Base-by-base conservation (phyloP, 371 early-diverging fungal species). In the Capillidium heterosporum region DNA sequence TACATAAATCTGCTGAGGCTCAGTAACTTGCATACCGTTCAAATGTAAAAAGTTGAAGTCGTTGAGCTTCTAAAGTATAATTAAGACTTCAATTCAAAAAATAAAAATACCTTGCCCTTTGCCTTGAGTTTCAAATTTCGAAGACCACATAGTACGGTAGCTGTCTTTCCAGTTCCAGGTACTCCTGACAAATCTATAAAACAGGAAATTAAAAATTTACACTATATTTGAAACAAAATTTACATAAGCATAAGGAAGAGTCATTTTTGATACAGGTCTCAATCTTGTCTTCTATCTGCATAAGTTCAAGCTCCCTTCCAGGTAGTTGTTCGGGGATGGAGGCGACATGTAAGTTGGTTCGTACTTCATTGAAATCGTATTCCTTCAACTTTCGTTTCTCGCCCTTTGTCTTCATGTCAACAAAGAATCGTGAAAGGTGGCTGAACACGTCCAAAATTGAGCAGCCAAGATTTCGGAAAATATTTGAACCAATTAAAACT, bases 131-230 rank as follows among this genome's bases (percentile, higher is more conserved):
- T 75, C 40, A 93, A 70, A 28, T 81, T 69, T 8, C 82, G 73
- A 28, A 99, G 79, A 0, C 89, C 91, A 63, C 84, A 85, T 17
- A 80, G 73, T 0, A 97, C 87, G 0, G 96, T 95, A 0, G 94
- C 96, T 0, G 98, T 98, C 67, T 98, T 98, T 41, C 98, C 98
- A 2, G 98, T 95, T 0, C 99, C 98, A 0, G 95, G 95, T 0
- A 94, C 91, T 2, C 95, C 95, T n/a, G 92, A 87, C 17, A 96
- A 84, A 65, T 93, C 81, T 81, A 60, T 32, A 48, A 23, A 44
- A 5, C 48, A n/a, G 21, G 2, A 13, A 48, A 1, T 19, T 19
- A n/a, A 24, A 13, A 51, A 17, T 17, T 1, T 13, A 13, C 8
- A 21, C 19, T 27, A 23, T 17, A 17, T 7, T 43, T 23, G 2